Evolutionary conservation across 2,329 filamentous ascomycete genomes (phyloP).

Genomic region (Phoma sp.): DNA sequence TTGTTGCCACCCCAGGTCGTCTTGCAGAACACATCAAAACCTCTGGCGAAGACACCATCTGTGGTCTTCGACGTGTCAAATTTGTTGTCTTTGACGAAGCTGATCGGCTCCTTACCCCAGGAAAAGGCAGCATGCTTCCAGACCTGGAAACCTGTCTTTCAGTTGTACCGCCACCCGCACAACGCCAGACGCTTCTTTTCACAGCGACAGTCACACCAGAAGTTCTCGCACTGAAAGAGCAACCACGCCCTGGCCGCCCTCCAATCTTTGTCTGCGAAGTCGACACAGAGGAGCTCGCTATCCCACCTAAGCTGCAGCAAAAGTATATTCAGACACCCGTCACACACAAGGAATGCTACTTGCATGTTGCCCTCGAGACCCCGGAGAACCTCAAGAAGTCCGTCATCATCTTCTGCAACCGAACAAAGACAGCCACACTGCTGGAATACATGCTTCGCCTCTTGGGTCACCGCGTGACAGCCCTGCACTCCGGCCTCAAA

Average conservation of each 20-base stretch:
- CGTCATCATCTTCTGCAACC: slow-evolving; percentile 93
- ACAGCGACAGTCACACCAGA: slow-evolving; percentile 95
- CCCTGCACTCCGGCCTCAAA: slow-evolving; percentile 84
- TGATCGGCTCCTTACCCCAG: slow-evolving; percentile 80
- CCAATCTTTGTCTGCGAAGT: slow-evolving; percentile 91
- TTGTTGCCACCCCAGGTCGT: slow-evolving; percentile 90
- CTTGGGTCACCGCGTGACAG: slow-evolving; percentile 87
- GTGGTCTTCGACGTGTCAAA: slow-evolving; percentile 77
- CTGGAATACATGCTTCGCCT: slow-evolving; percentile 87
- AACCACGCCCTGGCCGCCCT: slow-evolving; percentile 75
- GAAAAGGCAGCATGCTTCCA: slow-evolving; percentile 87
- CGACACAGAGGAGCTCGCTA: slow-evolving; percentile 73
- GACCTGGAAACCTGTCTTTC: slow-evolving; percentile 90
- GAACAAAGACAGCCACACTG: slow-evolving; percentile 85
- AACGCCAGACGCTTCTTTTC: slow-evolving; percentile 93
- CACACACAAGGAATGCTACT: slow-evolving; percentile 92
- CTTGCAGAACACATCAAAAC: slow-evolving; percentile 92
- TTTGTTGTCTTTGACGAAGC: slow-evolving; percentile 96
- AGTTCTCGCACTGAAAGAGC: slow-evolving; percentile 83
- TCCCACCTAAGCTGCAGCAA: slow-evolving; percentile 82
- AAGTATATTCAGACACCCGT: slow-evolving; percentile 87
- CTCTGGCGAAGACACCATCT: slow-evolving; percentile 89
- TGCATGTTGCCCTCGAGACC: slow-evolving; percentile 87
- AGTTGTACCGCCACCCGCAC: slow-evolving; percentile 75
- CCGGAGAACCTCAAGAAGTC: slow-evolving; percentile 74